A percentile compares a stretch with the other conserved stretches of the same genome.
phyloP scores from a whole-genome alignment of 2,329 filamentous ascomycete species.

The Colletotrichum viniferum region DNA sequence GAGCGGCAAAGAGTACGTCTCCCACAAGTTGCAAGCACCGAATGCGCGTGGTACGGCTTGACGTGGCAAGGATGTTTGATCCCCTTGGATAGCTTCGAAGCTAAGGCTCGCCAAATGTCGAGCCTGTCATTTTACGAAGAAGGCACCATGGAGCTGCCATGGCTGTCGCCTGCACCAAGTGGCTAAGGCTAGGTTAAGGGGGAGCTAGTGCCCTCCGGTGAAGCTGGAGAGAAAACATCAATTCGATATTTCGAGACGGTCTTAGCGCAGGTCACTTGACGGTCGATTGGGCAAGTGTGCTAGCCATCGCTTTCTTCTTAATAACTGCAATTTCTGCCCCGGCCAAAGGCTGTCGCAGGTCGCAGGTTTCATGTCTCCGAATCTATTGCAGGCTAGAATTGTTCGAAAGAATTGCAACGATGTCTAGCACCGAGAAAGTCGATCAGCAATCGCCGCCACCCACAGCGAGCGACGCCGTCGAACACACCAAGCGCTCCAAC shows the following conservation, averaged over 20 bases:
- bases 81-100: neutral
- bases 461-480: slow-evolving; percentile 7
- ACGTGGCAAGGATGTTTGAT: slow-evolving; percentile 17
- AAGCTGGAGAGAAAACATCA: slow-evolving; percentile 1
- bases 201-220: neutral
- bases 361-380: neutral
- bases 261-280: slow-evolving; percentile 19
- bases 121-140: neutral
- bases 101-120: neutral
- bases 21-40: neutral
- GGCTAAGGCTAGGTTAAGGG: slow-evolving; percentile 3
- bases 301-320: neutral
- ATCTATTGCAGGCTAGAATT: neutral
- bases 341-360: neutral
- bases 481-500: slow-evolving; percentile 16
- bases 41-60: neutral
- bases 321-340: neutral
- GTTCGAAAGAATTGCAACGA: neutral
- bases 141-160: neutral
- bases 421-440: neutral
- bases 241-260: neutral
- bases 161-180: neutral
- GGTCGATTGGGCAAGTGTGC: neutral
- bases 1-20: neutral
- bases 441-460: slow-evolving; percentile 17